Percentiles rank a stretch among this genome's conserved stretches.
Conservation (phyloP, 164 flowering plant genomes). For the Berberis thunbergii region DNA sequence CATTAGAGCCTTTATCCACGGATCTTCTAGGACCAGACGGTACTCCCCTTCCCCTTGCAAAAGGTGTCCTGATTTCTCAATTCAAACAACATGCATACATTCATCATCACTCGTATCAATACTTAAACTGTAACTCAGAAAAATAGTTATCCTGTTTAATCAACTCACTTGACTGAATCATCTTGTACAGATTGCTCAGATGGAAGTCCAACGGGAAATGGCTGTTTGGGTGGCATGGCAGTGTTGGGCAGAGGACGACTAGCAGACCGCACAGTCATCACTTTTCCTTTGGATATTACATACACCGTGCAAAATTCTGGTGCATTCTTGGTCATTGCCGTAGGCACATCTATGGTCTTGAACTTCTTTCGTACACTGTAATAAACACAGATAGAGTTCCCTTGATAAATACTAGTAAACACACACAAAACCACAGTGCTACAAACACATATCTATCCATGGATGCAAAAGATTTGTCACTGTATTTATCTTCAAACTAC, state of each 20-base stretch:
- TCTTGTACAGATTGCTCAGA: constrained; percentile 11
- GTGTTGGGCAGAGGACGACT: constrained; percentile 26
- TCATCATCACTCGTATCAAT: too few species aligned
- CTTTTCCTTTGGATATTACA: constrained; percentile 60
- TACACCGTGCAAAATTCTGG: constrained; percentile 77
- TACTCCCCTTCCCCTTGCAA: neutral
- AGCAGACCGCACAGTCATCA: constrained; percentile 33
- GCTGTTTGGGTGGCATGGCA: constrained; percentile 31
- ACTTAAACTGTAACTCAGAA: neutral
- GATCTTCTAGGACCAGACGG: neutral
- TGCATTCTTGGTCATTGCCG: constrained; percentile 34
- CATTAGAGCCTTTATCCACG: neutral
- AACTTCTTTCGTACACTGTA: constrained; percentile 16
- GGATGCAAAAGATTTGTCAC: too few species aligned
- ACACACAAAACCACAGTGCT: too few species aligned
- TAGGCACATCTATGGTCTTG: constrained; percentile 43
- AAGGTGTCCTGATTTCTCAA: neutral
- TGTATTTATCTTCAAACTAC: too few species aligned
- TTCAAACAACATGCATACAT: too few species aligned
- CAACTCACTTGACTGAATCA: constrained; percentile 6
- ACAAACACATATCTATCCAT: too few species aligned
- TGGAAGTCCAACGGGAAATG: constrained; percentile 8
- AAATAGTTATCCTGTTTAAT: too few species aligned
- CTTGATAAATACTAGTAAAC: neutral
- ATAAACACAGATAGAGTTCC: neutral